phyloP scores from a whole-genome alignment of 2,329 filamentous ascomycete species.

The Fusarium nurragi region DNA sequence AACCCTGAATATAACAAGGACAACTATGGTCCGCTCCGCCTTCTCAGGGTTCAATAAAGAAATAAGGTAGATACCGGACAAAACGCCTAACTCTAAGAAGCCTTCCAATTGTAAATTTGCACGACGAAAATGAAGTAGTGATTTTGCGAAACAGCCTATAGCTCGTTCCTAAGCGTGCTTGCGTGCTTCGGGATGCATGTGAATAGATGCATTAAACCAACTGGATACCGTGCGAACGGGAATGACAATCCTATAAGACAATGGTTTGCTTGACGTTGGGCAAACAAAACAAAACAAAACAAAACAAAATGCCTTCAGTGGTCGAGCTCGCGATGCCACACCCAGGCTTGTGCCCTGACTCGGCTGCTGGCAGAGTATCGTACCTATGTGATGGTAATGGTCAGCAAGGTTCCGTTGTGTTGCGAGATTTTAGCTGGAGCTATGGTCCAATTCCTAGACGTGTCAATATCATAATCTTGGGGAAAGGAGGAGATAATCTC shows the following conservation, averaged over 20 bases:
- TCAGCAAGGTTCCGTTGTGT: constrained; percentile 12
- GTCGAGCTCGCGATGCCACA: neutral
- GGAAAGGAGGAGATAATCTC: neutral
- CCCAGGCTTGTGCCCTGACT: no score
- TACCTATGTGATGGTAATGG: constrained; percentile 17
- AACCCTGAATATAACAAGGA: neutral
- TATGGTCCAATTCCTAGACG: constrained; percentile 8
- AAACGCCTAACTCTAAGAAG: neutral
- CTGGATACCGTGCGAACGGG: constrained; percentile 33
- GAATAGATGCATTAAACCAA: constrained; percentile 23
- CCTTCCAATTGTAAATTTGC: neutral
- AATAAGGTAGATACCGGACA: neutral
- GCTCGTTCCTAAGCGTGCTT: constrained; percentile 5
- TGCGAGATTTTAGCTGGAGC: constrained; percentile 18
- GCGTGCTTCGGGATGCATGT: constrained; percentile 5
- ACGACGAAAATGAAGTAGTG: neutral
- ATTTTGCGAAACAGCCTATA: constrained; percentile 5
- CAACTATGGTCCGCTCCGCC: neutral
- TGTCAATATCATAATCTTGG: neutral
- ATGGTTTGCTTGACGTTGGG: neutral
- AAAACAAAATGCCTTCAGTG: neutral
- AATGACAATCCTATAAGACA: constrained; percentile 4
- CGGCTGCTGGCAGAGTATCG: constrained; percentile 24
- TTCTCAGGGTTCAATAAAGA: neutral
- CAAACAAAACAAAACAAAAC: no score